Evolutionary conservation across 2,329 filamentous ascomycete species (phyloP), one percentile per base, ranked within the genome.

Genomic region (Ampelomyces quisqualis): DNA sequence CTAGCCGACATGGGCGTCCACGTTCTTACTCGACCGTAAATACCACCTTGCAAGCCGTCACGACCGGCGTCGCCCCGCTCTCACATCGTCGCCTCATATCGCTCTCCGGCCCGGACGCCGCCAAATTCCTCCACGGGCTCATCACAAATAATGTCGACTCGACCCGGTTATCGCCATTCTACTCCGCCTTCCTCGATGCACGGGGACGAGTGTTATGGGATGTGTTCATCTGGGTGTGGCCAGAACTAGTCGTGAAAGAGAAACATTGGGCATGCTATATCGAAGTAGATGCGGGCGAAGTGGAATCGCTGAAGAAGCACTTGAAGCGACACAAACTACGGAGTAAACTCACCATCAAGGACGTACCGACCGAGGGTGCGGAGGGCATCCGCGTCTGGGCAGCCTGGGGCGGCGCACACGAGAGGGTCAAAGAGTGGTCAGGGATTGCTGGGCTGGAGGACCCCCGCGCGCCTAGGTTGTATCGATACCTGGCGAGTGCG

Each of bases 61-160:
- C 73, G 53, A 80, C 67, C 17, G 77, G 76, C 38, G 73, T 75
- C 55, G 70, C 75, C 7, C 58, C 60, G 11, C 80, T 97, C 48
- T 71, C 80, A n/a, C 84, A 85, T 51, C 86, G 93, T 34, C 81
- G 82, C 37, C 77, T 97, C 30, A 83, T 98, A 53, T 85, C 84
- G 27, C 74, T 97, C 48, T 79, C 83, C 11, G 93, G 93, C 2
- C 77, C 77, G 3, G 91, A 96, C 59, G 83, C 89, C 21, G 78
- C 85, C 32, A 85, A 85, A 54, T 97, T 90, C 69, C 79, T 98
- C 2, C 90, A 97, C 67, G 90, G 91, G 38, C 80, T 95, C 41
- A 80, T 93, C 50, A 95, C 91, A 1, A 80, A 85, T 49, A 85
- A 84, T 49, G 78, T 89, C 49, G 67, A 80, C 37, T 69, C 77